phyloP scores from a whole-genome alignment of 306 rosid species.

The Quillaja saponaria region DNA sequence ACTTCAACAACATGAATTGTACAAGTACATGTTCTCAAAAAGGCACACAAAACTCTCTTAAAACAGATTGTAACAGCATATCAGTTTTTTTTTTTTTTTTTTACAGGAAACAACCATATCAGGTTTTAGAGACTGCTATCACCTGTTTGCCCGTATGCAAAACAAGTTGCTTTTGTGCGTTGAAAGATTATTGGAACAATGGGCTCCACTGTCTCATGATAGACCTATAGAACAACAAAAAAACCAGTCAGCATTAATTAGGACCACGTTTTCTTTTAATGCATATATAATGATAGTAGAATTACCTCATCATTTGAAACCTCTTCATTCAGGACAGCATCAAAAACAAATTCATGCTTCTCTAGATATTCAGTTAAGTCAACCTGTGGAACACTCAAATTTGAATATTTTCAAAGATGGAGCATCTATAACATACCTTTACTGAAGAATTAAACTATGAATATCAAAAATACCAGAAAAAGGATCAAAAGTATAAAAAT shows the following conservation, averaged over 20 bases:
- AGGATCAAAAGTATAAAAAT: conserved; percentile 8
- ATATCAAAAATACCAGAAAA: conserved; percentile 7
- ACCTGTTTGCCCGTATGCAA: conserved; percentile 99
- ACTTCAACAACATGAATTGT: not conserved
- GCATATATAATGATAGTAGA: conserved; percentile 22
- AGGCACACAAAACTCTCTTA: not conserved
- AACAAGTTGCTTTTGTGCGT: conserved; percentile 97
- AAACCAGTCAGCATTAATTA: conserved; percentile 4
- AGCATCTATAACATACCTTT: too few relatives aligned
- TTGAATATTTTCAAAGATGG: conserved; percentile 28
- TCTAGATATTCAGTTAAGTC: conserved; percentile 92
- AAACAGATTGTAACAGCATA: conserved; percentile 23
- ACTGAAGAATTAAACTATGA: too few relatives aligned
- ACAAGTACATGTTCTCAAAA: conserved; percentile 18
- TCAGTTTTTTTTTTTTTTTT: too few relatives aligned
- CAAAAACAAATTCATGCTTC: conserved; percentile 94
- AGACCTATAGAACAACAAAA: conserved; percentile 51
- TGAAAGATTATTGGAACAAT: conserved; percentile 97
- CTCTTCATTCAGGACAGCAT: conserved; percentile 96
- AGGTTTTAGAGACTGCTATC: conserved; percentile 32
- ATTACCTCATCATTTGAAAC: conserved; percentile 93
- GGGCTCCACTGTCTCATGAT: conserved; percentile 97
- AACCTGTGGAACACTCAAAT: conserved; percentile 60
- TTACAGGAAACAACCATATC: conserved; percentile 4
- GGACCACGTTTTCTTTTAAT: not conserved